Percentiles rank a stretch among this genome's conserved stretches.
Evolutionary conservation across 208 protist genomes (phyloP).

Genomic region (Blastocrithidia nonstop): DNA sequence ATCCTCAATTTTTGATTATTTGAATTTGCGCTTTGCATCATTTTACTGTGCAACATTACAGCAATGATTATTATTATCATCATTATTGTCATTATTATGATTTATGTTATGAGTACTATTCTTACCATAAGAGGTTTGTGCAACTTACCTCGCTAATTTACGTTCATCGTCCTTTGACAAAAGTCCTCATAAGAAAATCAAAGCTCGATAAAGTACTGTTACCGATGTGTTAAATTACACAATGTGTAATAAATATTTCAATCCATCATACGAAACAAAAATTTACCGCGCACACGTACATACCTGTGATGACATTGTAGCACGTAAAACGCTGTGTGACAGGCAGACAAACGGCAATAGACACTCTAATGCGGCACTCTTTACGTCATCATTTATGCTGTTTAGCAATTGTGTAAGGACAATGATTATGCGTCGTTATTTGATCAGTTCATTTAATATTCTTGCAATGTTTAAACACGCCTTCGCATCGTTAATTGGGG

Average conservation of each 20-base stretch:
- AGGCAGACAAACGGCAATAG: conserved; percentile 51
- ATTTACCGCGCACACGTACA: conserved; percentile 26
- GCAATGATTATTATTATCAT: no score
- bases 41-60: no score
- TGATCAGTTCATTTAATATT: conserved; percentile 30
- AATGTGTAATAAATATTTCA: conserved; percentile 81
- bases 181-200: conserved; percentile 80
- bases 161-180: conserved; percentile 46
- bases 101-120: no score
- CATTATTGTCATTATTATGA: no score
- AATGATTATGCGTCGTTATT: conserved; percentile 22
- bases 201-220: conserved; percentile 73
- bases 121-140: no score
- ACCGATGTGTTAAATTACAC: conserved; percentile 72
- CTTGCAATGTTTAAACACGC: conserved; percentile 17
- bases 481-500: conserved; percentile 7
- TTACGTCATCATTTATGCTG: conserved; percentile 86
- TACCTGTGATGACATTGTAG: conserved; percentile 8
- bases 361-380: conserved; percentile 70
- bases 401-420: conserved; percentile 51
- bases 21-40: no score
- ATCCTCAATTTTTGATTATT: no score
- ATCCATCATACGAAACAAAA: conserved; percentile 41
- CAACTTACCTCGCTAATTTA: conserved; percentile 27
- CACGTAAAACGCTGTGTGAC: conserved; percentile 14